These are phyloP conservation scores for Clonostachys rhizophaga DNA, from an alignment of 2,329 filamentous ascomycete species.

Conservation along the genomic window DNA sequence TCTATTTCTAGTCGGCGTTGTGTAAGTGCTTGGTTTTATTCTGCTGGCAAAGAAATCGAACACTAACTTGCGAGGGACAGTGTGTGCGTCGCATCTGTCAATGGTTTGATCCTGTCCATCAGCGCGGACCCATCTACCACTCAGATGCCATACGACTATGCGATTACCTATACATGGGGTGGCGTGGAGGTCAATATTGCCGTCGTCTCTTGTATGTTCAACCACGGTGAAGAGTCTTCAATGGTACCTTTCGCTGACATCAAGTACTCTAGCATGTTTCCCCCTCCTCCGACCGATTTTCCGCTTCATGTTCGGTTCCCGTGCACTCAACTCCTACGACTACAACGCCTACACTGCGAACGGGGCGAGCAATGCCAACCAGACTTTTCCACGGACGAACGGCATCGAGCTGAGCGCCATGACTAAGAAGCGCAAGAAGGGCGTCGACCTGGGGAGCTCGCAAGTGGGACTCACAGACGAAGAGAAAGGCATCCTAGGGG, in stretches of 20 bases:
- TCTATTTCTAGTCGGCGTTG: not conserved
- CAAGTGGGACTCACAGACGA: no score
- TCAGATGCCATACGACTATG: not conserved
- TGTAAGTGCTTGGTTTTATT: not conserved
- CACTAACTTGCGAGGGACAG: not conserved
- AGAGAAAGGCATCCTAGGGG: no score
- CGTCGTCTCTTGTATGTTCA: conserved; percentile 1
- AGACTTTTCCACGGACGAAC: no score
- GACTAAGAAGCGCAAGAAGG: no score
- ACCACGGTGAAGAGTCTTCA: no score
- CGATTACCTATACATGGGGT: conserved; percentile 1
- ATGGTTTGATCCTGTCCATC: conserved; percentile 2
- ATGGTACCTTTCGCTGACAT: no score
- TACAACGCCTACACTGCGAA: no score
- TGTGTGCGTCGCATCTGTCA: conserved; percentile 2
- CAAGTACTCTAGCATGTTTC: not conserved
- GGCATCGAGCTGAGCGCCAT: no score
- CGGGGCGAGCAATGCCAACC: no score
- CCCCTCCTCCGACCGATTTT: not conserved
- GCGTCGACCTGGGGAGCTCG: no score
- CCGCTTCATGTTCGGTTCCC: not conserved
- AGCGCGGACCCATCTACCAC: not conserved
- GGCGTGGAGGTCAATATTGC: conserved; percentile 2
- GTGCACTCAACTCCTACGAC: no score
- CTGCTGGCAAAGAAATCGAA: not conserved